phyloP scores from a whole-genome alignment of 2,329 filamentous ascomycete genomes.

The Aureobasidium namibiae region DNA sequence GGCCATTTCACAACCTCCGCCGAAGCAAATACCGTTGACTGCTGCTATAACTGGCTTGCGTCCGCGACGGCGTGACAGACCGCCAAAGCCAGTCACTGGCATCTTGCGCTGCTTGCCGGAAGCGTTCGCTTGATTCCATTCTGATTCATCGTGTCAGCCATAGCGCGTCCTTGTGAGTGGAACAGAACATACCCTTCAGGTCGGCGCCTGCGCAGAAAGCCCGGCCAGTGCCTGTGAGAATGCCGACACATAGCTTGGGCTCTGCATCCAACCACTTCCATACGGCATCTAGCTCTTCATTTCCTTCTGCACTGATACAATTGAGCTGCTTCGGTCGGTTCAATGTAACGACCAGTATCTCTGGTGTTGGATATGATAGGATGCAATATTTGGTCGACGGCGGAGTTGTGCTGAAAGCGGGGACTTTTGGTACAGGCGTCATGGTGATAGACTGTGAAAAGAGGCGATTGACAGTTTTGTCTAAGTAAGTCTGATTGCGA shows the following conservation, averaged over 20 bases:
- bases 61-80: conserved; percentile 55
- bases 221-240: conserved; percentile 28
- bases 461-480: background rate
- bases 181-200: conserved; percentile 23
- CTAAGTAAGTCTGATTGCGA: background rate
- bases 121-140: conserved; percentile 27
- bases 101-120: conserved; percentile 19
- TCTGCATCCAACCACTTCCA: conserved; percentile 28
- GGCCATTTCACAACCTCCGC: conserved; percentile 70
- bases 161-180: background rate
- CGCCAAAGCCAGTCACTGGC: conserved; percentile 51
- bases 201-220: conserved; percentile 31
- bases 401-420: background rate
- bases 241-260: conserved; percentile 23
- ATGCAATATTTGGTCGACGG: conserved; percentile 20
- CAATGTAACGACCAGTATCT: conserved; percentile 26
- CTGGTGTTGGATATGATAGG: conserved; percentile 26
- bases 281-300: conserved; percentile 24
- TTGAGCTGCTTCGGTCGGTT: conserved; percentile 29
- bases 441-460: background rate
- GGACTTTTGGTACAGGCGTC: background rate
- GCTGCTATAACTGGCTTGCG: conserved; percentile 71
- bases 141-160: conserved; percentile 14
- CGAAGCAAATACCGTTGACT: conserved; percentile 66
- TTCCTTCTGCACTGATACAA: conserved; percentile 26